Base-by-base conservation (phyloP, 106 monocot species). In the Acorus calamus region DNA sequence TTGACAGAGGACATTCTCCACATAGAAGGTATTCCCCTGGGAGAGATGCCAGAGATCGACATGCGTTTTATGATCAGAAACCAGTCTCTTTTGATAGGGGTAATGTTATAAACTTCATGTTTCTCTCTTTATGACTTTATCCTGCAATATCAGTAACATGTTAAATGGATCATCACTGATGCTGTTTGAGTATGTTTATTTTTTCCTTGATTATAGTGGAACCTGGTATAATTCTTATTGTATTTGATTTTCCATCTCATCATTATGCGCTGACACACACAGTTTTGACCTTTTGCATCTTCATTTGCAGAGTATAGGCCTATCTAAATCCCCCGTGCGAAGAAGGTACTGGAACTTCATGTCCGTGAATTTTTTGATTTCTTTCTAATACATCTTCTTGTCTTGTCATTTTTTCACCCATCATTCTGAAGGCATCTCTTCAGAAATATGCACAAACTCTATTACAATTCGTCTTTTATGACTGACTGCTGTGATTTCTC, bases 1-100 rank as follows among this genome's bases (percentile, higher is more conserved):
- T 92, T 77, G 87, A 81, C 11, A 79, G 82, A 60, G 84, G 87
- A 66, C 71, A 76, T 61, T 88, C 92, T 64, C 92, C 92, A 64
- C 67, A 65, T 69, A 60, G 84, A 44, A 84, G 82, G 60, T 73
- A 77, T 73, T 92, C 92, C 14, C 92, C 88, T 65, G 84, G 50
- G 42, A 79, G 82, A 76, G 88, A 85, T 77, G 67, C 69, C 63
- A 84, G 82, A 69, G 77, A 71, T 53, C 73, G 68, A 71, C 72
- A 71, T 68, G 45, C 71, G 58, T 83, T 81, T 74, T 74, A 56
- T 64, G 54, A 50, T 74, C 70, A 69, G 64, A 92, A 67, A 56
- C 66, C 61, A 66, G 56, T 60, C 64, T 78, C 82, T 45, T 77
- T 56, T 74, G 85, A 85, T 48, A 72, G 80, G 47, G 84, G 92